Percentiles rank a stretch among this genome's conserved stretches.
These are phyloP conservation scores for Theileria annulata DNA, from an alignment of 169 alveolate genomes.

Conservation along the genomic window DNA sequence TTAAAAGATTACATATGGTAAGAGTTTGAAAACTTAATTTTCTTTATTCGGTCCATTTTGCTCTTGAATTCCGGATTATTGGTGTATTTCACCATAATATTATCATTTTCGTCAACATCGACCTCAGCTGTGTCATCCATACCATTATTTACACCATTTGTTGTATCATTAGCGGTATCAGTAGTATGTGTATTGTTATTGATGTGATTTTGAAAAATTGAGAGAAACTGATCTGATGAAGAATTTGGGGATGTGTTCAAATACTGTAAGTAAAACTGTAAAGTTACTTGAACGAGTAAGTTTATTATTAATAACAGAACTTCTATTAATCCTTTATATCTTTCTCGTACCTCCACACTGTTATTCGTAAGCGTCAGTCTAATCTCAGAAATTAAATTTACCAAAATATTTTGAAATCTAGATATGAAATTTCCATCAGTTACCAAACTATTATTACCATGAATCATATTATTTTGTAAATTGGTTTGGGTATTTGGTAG, in stretches of 20 bases:
- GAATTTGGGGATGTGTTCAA: neutral
- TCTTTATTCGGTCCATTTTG: neutral
- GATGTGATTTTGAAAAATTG: neutral
- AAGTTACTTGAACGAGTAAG: neutral
- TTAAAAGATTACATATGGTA: neutral
- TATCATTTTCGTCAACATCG: too few relatives aligned
- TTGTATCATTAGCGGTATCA: neutral
- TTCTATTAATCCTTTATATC: neutral
- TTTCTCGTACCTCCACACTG: neutral
- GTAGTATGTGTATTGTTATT: neutral
- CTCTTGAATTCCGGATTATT: neutral
- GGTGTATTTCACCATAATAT: neutral
- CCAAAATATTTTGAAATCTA: neutral
- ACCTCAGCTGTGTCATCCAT: neutral
- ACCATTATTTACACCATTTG: neutral
- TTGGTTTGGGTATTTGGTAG: neutral
- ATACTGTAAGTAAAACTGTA: neutral
- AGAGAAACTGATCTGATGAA: neutral
- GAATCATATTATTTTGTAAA: too few relatives aligned
- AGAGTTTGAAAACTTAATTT: neutral
- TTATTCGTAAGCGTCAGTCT: neutral
- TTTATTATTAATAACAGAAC: too few relatives aligned
- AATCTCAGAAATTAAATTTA: neutral
- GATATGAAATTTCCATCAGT: neutral
- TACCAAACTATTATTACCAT: neutral